A percentile compares a stretch with the other conserved stretches of the same genome.
phyloP scores from a whole-genome alignment of 2,329 filamentous ascomycete species.

The Balansia obtecta region DNA sequence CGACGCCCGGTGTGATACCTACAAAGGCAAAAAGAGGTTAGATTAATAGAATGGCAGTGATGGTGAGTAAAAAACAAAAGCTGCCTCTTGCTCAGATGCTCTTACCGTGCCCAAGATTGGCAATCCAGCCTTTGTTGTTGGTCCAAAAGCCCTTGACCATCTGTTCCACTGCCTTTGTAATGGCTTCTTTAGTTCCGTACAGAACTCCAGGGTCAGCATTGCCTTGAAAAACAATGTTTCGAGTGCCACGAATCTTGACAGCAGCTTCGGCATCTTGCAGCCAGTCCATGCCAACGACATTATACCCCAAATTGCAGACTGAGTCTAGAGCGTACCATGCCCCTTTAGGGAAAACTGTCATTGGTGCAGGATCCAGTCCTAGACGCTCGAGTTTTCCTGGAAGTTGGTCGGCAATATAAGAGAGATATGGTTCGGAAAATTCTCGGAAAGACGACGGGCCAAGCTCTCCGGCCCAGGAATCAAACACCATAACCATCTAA shows the following conservation, averaged over 20 bases:
- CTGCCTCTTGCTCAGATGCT: background rate
- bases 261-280: slow-evolving; percentile 79
- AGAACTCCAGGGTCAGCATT: slow-evolving; percentile 92
- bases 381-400: slow-evolving; percentile 63
- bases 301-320: slow-evolving; percentile 77
- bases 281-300: slow-evolving; percentile 94
- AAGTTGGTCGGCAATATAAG: slow-evolving; percentile 70
- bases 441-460: slow-evolving; percentile 71
- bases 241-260: slow-evolving; percentile 62
- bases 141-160: slow-evolving; percentile 79
- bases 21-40: background rate
- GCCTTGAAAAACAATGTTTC: slow-evolving; percentile 72
- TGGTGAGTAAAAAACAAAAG: background rate
- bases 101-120: slow-evolving; percentile 83
- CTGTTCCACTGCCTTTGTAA: slow-evolving; percentile 68
- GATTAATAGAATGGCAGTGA: too few relatives aligned
- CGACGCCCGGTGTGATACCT: slow-evolving; percentile 90
- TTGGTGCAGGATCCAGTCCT: slow-evolving; percentile 70
- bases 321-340: slow-evolving; percentile 90
- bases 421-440: slow-evolving; percentile 78
- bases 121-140: slow-evolving; percentile 87
- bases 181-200: slow-evolving; percentile 72
- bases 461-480: slow-evolving; percentile 94
- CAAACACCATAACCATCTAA: slow-evolving; percentile 86
- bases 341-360: slow-evolving; percentile 97